Evolutionary conservation across 2,329 filamentous ascomycete species (phyloP).

Genomic region (Dissoconium aciculare): DNA sequence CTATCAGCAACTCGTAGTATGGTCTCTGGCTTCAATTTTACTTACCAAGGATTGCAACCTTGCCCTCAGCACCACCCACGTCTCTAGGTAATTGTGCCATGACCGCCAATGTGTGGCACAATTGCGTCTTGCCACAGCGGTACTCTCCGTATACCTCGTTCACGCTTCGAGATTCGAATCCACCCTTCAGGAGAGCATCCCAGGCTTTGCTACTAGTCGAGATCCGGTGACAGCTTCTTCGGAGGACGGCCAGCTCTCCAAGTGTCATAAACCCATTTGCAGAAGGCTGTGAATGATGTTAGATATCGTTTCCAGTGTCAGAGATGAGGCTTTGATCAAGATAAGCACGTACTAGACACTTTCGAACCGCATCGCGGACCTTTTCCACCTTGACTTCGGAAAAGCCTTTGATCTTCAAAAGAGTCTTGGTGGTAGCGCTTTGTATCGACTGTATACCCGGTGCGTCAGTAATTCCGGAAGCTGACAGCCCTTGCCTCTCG

Average conservation of each 20-base stretch:
- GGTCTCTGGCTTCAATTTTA: too few relatives aligned
- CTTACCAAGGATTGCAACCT: constrained; percentile 52
- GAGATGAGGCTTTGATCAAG: constrained; percentile 3
- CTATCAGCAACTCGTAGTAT: not conserved
- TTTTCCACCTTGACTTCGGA: constrained; percentile 58
- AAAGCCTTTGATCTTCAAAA: constrained; percentile 55
- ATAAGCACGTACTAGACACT: constrained; percentile 36
- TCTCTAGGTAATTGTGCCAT: constrained; percentile 41
- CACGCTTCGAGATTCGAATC: constrained; percentile 56
- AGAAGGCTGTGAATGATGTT: constrained; percentile 39
- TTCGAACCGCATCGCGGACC: constrained; percentile 51
- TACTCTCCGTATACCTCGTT: constrained; percentile 50
- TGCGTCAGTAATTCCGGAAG: too few relatives aligned
- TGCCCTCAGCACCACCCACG: constrained; percentile 52
- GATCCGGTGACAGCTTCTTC: constrained; percentile 49
- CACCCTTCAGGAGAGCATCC: constrained; percentile 49
- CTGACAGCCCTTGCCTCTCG: not conserved
- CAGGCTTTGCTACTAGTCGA: constrained; percentile 57
- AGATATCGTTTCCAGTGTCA: too few relatives aligned
- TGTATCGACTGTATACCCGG: constrained; percentile 46
- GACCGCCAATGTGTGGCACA: constrained; percentile 54
- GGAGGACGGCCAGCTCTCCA: constrained; percentile 46
- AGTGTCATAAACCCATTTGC: constrained; percentile 50
- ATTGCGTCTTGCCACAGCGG: constrained; percentile 54
- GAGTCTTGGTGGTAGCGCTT: constrained; percentile 42